Conservation (phyloP, 306 rosid genomes). For the Quercus robur region DNA sequence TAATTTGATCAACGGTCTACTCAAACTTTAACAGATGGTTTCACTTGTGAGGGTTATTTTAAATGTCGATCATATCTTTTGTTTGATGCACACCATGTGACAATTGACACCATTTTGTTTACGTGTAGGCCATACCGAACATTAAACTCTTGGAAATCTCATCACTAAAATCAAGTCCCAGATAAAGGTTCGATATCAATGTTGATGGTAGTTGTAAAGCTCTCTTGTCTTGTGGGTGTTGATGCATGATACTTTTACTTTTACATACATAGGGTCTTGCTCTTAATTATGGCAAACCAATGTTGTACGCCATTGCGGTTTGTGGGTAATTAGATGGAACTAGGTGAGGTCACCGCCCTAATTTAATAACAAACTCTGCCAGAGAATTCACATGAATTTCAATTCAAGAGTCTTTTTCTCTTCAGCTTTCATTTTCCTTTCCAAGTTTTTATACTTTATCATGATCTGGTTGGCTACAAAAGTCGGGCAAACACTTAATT, state of each 20-base stretch:
- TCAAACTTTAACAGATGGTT: too few species aligned
- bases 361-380: not conserved
- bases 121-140: too few species aligned
- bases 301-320: not conserved
- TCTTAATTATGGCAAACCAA: not conserved
- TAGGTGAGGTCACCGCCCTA: not conserved
- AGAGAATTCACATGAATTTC: too few species aligned
- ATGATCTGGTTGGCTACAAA: not conserved
- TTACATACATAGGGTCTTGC: not conserved
- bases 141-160: too few species aligned
- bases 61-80: too few species aligned
- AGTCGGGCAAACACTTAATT: not conserved
- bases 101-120: too few species aligned
- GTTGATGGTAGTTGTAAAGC: not conserved
- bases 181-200: not conserved
- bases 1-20: too few species aligned
- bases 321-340: not conserved
- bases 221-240: not conserved
- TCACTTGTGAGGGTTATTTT: too few species aligned
- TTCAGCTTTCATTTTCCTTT: too few species aligned
- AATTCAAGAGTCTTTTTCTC: too few species aligned
- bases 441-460: not conserved
- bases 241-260: not conserved
- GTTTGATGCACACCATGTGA: too few species aligned
- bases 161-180: not conserved